These are phyloP conservation scores for Calamus simplicifolius DNA, from an alignment of 176 grass and related monocot species.

Conservation along the genomic window DNA sequence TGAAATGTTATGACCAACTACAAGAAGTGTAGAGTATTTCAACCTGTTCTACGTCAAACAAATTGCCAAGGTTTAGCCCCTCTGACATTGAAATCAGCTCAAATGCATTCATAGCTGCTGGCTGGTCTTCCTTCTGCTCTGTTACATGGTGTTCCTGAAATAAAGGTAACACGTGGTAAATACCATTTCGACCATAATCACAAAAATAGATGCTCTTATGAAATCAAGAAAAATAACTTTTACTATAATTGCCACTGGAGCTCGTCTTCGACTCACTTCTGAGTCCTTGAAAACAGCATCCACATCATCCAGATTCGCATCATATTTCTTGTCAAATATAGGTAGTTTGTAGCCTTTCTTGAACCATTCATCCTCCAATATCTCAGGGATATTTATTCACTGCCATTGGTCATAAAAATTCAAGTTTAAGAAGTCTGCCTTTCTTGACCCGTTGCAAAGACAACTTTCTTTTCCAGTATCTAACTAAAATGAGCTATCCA, in stretches of 20 bases:
- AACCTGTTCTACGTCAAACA: constrained; percentile 83
- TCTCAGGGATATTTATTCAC: constrained; percentile 75
- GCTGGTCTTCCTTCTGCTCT: constrained; percentile 86
- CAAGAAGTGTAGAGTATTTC: too few relatives aligned
- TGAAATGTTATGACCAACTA: too few relatives aligned
- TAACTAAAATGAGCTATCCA: too few relatives aligned
- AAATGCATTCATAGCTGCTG: constrained; percentile 94
- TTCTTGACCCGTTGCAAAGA: too few relatives aligned
- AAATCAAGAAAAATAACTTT: constrained; percentile 20
- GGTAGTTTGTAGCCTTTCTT: constrained; percentile 82
- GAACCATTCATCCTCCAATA: constrained; percentile 97
- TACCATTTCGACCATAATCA: constrained; percentile 2
- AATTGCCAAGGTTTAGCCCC: constrained; percentile 86
- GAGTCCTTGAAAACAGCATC: constrained; percentile 91
- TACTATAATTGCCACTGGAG: neutral
- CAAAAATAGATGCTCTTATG: neutral
- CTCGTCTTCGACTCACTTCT: constrained; percentile 54
- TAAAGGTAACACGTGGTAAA: neutral
- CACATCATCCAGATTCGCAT: constrained; percentile 71
- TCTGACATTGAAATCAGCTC: constrained; percentile 93
- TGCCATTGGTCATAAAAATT: constrained; percentile 22
- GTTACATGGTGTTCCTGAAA: constrained; percentile 66
- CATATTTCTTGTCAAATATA: constrained; percentile 64
- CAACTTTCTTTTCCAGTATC: too few relatives aligned
- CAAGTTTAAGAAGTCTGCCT: too few relatives aligned